Conservation (phyloP, 177 flowering plant species). For the Vitis hybrid region DNA sequence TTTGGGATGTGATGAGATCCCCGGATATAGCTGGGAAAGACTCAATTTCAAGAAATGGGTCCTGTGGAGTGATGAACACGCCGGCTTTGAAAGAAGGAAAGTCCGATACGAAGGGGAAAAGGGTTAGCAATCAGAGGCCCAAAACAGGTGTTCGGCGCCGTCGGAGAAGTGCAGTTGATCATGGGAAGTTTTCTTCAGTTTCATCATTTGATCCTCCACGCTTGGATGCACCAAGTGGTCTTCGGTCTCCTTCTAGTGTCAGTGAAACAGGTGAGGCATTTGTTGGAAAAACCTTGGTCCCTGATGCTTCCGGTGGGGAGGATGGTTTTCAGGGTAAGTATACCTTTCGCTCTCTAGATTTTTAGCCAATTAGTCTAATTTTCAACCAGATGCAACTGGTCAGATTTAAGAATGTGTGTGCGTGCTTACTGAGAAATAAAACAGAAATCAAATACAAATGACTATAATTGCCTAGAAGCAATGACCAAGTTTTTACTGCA, state of each 20-base stretch:
- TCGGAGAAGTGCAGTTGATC: constrained; percentile 19
- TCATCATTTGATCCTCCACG: constrained; percentile 27
- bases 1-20: constrained; percentile 23
- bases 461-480: too few species aligned
- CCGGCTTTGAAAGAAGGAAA: constrained; percentile 10
- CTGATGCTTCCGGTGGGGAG: constrained; percentile 20
- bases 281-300: constrained; percentile 3
- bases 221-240: constrained; percentile 4
- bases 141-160: constrained; percentile 37
- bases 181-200: constrained; percentile 21
- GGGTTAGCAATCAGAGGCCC: constrained; percentile 26
- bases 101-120: constrained; percentile 43
- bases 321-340: background rate
- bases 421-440: too few species aligned
- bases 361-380: background rate
- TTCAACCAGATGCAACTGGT: background rate
- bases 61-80: constrained; percentile 2
- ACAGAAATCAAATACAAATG: too few species aligned
- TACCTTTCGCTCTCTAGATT: constrained; percentile 3
- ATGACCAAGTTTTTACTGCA: too few species aligned
- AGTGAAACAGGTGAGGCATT: constrained; percentile 9
- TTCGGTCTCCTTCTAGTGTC: constrained; percentile 13
- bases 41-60: constrained; percentile 1
- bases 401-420: background rate
- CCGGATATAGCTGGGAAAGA: constrained; percentile 9